A percentile compares a stretch with the other conserved stretches of the same genome.
These are phyloP conservation scores for Exidia glandulosa DNA, from an alignment of 768 basidiomycete genomes.

Conservation along the genomic window DNA sequence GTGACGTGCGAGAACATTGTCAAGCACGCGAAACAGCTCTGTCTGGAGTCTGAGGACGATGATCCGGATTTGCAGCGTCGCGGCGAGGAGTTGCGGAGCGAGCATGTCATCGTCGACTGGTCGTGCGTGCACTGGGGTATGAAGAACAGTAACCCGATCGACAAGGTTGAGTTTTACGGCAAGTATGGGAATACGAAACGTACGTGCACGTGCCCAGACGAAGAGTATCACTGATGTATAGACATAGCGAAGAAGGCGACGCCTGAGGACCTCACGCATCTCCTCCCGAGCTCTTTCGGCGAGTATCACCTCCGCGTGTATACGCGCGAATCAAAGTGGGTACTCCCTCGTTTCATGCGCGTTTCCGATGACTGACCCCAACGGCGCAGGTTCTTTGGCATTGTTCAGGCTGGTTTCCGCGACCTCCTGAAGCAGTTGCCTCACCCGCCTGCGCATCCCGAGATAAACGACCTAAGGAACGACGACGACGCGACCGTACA, in stretches of 20 bases:
- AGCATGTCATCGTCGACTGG: constrained; percentile 55
- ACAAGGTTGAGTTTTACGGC: constrained; percentile 61
- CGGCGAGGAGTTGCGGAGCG: constrained; percentile 25
- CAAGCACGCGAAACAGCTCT: constrained; percentile 22
- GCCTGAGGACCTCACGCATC: constrained; percentile 48
- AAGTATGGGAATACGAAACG: constrained; percentile 42
- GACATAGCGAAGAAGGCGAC: constrained; percentile 31
- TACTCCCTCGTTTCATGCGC: background rate
- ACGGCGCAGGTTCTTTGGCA: constrained; percentile 34
- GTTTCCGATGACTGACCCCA: background rate
- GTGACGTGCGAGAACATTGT: constrained; percentile 35
- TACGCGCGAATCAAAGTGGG: constrained; percentile 44
- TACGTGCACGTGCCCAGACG: background rate
- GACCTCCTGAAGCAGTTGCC: constrained; percentile 17
- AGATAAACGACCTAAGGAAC: background rate
- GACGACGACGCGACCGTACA: background rate
- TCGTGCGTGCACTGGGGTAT: constrained; percentile 69
- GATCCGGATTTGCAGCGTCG: constrained; percentile 10
- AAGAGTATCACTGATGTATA: background rate
- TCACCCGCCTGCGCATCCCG: background rate
- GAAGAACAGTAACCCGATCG: constrained; percentile 56
- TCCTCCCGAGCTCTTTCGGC: constrained; percentile 55
- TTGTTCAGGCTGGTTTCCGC: constrained; percentile 62
- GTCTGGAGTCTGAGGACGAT: constrained; percentile 1
- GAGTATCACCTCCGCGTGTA: constrained; percentile 63